These are phyloP conservation scores for Ganoderma sinense DNA, from an alignment of 1,284 basidiomycete species.

Conservation along the genomic window DNA sequence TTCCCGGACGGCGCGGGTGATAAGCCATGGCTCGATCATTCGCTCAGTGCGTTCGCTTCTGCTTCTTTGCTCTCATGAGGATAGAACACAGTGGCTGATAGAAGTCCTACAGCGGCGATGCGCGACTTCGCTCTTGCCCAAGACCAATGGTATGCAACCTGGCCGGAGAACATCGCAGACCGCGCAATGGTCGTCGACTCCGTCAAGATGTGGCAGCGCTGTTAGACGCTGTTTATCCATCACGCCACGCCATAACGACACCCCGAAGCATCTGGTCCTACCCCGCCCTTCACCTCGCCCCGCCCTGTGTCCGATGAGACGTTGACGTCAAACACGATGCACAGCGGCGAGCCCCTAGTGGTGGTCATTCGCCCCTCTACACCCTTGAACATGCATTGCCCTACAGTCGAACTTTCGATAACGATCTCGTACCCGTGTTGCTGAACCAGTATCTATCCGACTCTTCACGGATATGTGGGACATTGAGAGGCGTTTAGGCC, in stretches of 20 bases:
- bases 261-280: background rate
- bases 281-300: background rate
- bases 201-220: slow-evolving; percentile 80
- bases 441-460: background rate
- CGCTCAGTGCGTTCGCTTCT: slow-evolving; percentile 50
- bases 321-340: slow-evolving; percentile 3
- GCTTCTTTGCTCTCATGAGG: background rate
- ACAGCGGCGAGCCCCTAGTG: background rate
- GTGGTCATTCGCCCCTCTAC: slow-evolving; percentile 4
- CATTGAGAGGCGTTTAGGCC: background rate
- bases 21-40: slow-evolving; percentile 84
- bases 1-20: slow-evolving; percentile 76
- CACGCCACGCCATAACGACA: background rate
- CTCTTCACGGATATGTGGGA: background rate
- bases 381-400: background rate
- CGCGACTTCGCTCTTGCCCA: slow-evolving; percentile 71
- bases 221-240: slow-evolving; percentile 39
- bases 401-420: background rate
- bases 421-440: slow-evolving; percentile 2
- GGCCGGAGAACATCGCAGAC: slow-evolving; percentile 66
- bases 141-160: slow-evolving; percentile 73
- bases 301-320: slow-evolving; percentile 3
- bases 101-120: slow-evolving; percentile 55
- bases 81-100: slow-evolving; percentile 16
- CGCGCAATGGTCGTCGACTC: slow-evolving; percentile 80